phyloP scores from a whole-genome alignment of 2,329 filamentous ascomycete genomes.

The Neoscytalidium dimidiatum region DNA sequence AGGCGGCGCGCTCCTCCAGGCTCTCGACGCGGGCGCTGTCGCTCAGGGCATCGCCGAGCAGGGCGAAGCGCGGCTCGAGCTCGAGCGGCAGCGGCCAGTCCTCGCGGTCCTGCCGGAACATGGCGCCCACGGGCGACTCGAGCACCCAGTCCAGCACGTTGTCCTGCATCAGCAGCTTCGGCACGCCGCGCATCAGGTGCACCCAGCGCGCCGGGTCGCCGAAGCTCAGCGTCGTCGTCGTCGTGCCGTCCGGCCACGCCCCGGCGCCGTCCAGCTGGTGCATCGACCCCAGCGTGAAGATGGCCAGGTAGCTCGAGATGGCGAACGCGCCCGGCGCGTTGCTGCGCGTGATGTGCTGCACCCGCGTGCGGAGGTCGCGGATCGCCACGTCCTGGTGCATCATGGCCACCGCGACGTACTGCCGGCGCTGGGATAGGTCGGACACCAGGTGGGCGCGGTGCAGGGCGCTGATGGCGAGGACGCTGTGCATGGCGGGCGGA shows the following conservation, averaged over 20 bases:
- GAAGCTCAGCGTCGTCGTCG: background rate
- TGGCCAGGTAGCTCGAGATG: slow-evolving; percentile 1
- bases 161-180: background rate
- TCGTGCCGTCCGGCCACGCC: too few relatives aligned
- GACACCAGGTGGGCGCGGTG: slow-evolving; percentile 28
- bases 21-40: background rate
- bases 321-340: slow-evolving; percentile 1
- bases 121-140: background rate
- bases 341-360: background rate
- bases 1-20: background rate
- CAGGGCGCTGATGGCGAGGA: slow-evolving; percentile 47
- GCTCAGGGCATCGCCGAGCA: background rate
- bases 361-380: background rate
- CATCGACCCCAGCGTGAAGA: background rate
- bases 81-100: background rate
- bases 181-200: slow-evolving; percentile 2
- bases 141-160: slow-evolving; percentile 3
- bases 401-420: background rate
- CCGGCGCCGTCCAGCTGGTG: background rate
- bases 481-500: slow-evolving; percentile 45
- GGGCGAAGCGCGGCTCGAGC: slow-evolving; percentile 1
- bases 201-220: background rate
- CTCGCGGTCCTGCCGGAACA: background rate
- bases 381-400: background rate
- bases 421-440: background rate